Conservation (phyloP, 2,329 filamentous ascomycete genomes). For the Cercospora brassicicola region DNA sequence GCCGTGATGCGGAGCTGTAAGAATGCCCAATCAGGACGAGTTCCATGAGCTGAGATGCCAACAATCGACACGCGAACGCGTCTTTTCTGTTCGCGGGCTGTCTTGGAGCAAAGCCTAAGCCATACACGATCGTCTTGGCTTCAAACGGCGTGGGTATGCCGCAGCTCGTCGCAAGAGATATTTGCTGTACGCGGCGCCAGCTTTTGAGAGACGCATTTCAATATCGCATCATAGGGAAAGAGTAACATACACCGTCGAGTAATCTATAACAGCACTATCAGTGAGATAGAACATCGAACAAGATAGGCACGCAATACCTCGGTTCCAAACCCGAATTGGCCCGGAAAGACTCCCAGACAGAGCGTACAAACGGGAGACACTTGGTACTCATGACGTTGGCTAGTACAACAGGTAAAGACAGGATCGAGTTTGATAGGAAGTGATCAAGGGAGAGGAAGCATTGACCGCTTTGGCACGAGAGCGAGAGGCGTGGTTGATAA, state of each 20-base stretch:
- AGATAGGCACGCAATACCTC: conserved; percentile 55
- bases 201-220: neutral
- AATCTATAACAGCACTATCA: conserved; percentile 37
- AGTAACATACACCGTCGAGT: conserved; percentile 39
- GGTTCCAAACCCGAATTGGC: conserved; percentile 84
- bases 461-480: neutral
- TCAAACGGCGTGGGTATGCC: neutral
- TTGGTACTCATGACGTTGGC: conserved; percentile 14
- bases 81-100: neutral
- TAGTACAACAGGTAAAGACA: neutral
- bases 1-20: conserved; percentile 65
- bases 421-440: neutral
- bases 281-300: neutral
- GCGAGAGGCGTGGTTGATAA: neutral
- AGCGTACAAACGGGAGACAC: conserved; percentile 36
- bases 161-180: neutral
- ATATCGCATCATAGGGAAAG: neutral
- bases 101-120: neutral
- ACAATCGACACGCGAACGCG: neutral
- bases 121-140: neutral
- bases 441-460: neutral
- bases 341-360: conserved; percentile 64
- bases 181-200: neutral
- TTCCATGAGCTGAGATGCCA: neutral
- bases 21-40: neutral